Percentiles rank a stretch among this genome's conserved stretches.
Evolutionary conservation across 2,329 filamentous ascomycete species (phyloP).

Genomic region (Venturia asperata): DNA sequence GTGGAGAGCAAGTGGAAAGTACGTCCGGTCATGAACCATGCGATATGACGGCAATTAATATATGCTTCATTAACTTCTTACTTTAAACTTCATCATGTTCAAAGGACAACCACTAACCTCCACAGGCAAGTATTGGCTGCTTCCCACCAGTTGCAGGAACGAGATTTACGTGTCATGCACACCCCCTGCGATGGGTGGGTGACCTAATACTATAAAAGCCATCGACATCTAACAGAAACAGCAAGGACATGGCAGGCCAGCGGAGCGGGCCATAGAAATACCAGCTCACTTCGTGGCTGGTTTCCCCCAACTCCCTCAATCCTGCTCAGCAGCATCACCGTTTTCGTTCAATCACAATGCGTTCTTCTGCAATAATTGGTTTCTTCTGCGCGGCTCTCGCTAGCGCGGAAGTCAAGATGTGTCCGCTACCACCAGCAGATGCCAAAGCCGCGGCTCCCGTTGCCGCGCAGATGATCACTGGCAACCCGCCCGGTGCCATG

Average conservation of each 20-base stretch:
- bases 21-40: neutral
- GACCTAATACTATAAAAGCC: neutral
- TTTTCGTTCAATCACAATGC: slow-evolving; percentile 9
- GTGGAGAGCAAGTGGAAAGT: neutral
- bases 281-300: neutral
- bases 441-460: neutral
- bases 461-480: slow-evolving; percentile 30
- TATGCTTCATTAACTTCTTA: neutral
- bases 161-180: neutral
- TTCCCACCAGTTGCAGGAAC: neutral
- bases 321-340: slow-evolving; percentile 2
- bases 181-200: slow-evolving; percentile 3
- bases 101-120: neutral
- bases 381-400: neutral
- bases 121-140: neutral
- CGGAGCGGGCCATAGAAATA: neutral
- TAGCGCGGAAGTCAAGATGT: slow-evolving; percentile 11
- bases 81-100: slow-evolving; percentile 2
- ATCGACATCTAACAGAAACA: neutral
- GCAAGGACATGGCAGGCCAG: neutral
- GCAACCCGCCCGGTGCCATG: slow-evolving; percentile 34
- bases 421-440: neutral
- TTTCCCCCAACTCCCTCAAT: neutral
- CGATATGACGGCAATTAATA: neutral
- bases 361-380: neutral